phyloP scores from a whole-genome alignment of 345 rosid species.

The Limnanthes douglasii region DNA sequence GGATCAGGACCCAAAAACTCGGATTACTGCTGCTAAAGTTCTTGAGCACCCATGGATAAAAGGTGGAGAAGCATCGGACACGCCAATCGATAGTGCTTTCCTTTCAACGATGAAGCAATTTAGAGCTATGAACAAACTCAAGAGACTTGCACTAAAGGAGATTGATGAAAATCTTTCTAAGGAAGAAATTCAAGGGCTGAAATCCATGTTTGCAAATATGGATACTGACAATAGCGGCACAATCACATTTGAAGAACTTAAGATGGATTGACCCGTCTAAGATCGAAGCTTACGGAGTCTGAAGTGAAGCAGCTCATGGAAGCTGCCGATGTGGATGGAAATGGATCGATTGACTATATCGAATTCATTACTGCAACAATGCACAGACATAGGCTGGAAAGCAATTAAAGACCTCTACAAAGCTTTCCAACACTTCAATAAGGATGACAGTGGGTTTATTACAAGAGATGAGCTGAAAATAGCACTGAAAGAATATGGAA shows the following conservation, averaged over 20 bases:
- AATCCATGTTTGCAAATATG: conserved; percentile 62
- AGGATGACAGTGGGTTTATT: conserved; percentile 77
- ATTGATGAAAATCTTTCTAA: conserved; percentile 74
- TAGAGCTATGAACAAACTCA: conserved; percentile 90
- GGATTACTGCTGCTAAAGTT: conserved; percentile 44
- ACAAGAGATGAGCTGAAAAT: too few species aligned
- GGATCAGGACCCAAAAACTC: conserved; percentile 34
- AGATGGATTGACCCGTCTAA: conserved; percentile 53
- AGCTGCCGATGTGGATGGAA: conserved; percentile 84
- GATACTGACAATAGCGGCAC: conserved; percentile 87
- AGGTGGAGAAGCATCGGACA: conserved; percentile 85
- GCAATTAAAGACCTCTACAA: conserved; percentile 62
- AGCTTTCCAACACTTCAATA: conserved; percentile 77
- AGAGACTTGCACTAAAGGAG: conserved; percentile 87
- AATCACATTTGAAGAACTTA: conserved; percentile 80
- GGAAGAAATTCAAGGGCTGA: conserved; percentile 76
- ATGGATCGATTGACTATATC: conserved; percentile 70
- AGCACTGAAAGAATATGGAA: too few species aligned
- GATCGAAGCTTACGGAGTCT: conserved; percentile 64
- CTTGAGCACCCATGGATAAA: conserved; percentile 89
- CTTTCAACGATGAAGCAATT: conserved; percentile 94
- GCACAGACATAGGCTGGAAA: conserved; percentile 56
- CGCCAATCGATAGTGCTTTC: conserved; percentile 74
- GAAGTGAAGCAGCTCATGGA: conserved; percentile 90
- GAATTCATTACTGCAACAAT: conserved; percentile 88